Conservation (phyloP, 805 yeast species). For the Grigorovia yakushimaensis region DNA sequence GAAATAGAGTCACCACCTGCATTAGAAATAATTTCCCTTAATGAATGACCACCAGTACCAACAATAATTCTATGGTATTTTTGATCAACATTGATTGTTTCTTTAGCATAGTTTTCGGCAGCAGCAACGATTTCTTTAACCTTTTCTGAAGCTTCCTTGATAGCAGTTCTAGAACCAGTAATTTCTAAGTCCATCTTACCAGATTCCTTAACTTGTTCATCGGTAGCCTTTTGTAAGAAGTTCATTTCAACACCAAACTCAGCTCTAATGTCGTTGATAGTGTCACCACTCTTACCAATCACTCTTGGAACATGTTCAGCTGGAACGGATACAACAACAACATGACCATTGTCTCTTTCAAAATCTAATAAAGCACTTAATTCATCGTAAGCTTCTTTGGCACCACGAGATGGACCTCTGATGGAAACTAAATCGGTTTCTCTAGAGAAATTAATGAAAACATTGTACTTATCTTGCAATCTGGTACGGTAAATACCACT, state of each 20-base stretch:
- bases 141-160: slow-evolving; percentile 58
- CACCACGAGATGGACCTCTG: slow-evolving; percentile 88
- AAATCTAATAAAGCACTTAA: slow-evolving; percentile 72
- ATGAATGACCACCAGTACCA: slow-evolving; percentile 68
- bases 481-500: slow-evolving; percentile 74
- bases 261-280: slow-evolving; percentile 70
- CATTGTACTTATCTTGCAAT: slow-evolving; percentile 80
- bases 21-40: slow-evolving; percentile 60
- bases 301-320: slow-evolving; percentile 67
- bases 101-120: slow-evolving; percentile 50
- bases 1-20: slow-evolving; percentile 61
- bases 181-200: slow-evolving; percentile 57
- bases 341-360: slow-evolving; percentile 78
- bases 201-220: slow-evolving; percentile 34
- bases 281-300: slow-evolving; percentile 84
- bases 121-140: slow-evolving; percentile 57
- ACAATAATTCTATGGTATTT: slow-evolving; percentile 65
- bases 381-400: slow-evolving; percentile 72
- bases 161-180: slow-evolving; percentile 67
- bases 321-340: slow-evolving; percentile 57
- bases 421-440: slow-evolving; percentile 53
- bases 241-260: slow-evolving; percentile 44
- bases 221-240: slow-evolving; percentile 31
- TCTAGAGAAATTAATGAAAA: slow-evolving; percentile 67
- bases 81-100: slow-evolving; percentile 56